Evolutionary conservation across 441 rosid genomes (phyloP).

Genomic region (Adansonia gregorii): DNA sequence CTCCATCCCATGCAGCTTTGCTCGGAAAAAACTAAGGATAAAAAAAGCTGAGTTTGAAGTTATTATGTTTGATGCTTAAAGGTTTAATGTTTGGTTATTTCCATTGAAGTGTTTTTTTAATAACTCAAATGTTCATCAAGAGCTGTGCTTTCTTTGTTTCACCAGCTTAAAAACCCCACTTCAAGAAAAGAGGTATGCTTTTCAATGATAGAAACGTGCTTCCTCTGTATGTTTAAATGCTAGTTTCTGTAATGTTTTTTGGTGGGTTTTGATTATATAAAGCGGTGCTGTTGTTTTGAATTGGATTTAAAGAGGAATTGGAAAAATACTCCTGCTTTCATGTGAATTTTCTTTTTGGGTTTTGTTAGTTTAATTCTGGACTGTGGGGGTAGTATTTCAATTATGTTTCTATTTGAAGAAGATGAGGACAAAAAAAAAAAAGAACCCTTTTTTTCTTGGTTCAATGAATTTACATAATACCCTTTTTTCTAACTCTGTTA

Average conservation of each 20-base stretch:
- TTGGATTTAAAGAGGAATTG: slow-evolving; percentile 23
- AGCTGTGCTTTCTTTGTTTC: slow-evolving; percentile 40
- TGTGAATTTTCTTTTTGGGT: background rate
- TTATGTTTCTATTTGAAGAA: background rate
- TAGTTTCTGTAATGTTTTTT: slow-evolving; percentile 14
- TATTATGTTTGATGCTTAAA: slow-evolving; percentile 30
- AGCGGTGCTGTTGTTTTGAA: slow-evolving; percentile 15
- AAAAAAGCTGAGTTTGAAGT: slow-evolving; percentile 24
- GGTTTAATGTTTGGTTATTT: slow-evolving; percentile 36
- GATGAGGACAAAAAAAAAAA: too few species aligned
- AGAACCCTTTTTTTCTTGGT: background rate
- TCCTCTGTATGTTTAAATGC: slow-evolving; percentile 21
- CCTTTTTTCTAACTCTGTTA: slow-evolving; percentile 22
- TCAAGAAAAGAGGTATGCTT: slow-evolving; percentile 35
- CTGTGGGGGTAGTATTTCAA: background rate
- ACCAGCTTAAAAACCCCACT: slow-evolving; percentile 26
- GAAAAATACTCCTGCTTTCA: slow-evolving; percentile 17
- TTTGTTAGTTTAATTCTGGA: slow-evolving; percentile 9
- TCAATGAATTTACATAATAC: slow-evolving; percentile 16
- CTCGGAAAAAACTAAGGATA: background rate
- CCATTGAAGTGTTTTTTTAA: slow-evolving; percentile 16
- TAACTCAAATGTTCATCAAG: slow-evolving; percentile 32
- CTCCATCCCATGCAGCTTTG: slow-evolving; percentile 34
- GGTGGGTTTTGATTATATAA: slow-evolving; percentile 18
- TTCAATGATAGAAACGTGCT: slow-evolving; percentile 24